Percentiles rank a stretch among this genome's conserved stretches.
phyloP scores from a whole-genome alignment of 257 asterid species.

The Solanum rostratum region DNA sequence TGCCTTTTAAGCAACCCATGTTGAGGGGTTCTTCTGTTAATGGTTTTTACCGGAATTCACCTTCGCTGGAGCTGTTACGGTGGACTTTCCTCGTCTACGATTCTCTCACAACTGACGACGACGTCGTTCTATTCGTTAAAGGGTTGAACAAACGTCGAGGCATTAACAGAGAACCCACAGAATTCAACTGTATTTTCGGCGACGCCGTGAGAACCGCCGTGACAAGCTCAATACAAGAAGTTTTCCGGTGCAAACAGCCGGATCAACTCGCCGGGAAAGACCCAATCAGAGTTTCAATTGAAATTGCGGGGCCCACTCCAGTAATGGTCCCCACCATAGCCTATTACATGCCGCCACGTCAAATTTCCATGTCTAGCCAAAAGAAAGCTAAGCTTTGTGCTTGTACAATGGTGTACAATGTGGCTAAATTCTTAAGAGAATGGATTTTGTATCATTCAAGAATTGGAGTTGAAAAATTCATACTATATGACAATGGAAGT shows the following conservation, averaged over 20 bases:
- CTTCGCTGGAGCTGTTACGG: slow-evolving; percentile 19
- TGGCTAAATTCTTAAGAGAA: slow-evolving; percentile 53
- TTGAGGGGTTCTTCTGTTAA: slow-evolving; percentile 7
- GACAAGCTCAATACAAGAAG: slow-evolving; percentile 63
- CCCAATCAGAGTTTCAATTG: slow-evolving; percentile 34
- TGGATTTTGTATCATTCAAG: slow-evolving; percentile 67
- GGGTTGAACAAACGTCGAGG: slow-evolving; percentile 66
- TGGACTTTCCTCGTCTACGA: slow-evolving; percentile 55
- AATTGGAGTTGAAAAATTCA: slow-evolving; percentile 62
- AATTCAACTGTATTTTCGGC: slow-evolving; percentile 46
- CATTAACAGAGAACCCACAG: slow-evolving; percentile 30
- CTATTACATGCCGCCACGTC: slow-evolving; percentile 45
- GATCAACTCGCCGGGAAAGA: background rate
- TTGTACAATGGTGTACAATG: slow-evolving; percentile 74
- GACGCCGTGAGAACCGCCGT: slow-evolving; percentile 51
- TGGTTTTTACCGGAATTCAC: background rate
- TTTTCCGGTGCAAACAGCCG: slow-evolving; percentile 70
- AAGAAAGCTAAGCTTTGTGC: slow-evolving; percentile 52
- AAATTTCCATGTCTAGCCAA: background rate
- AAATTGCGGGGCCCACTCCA: slow-evolving; percentile 23
- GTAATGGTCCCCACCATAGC: slow-evolving; percentile 53
- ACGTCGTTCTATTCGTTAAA: slow-evolving; percentile 65
- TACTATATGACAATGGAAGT: slow-evolving; percentile 74
- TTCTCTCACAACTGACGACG: slow-evolving; percentile 51
- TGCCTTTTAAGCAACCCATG: slow-evolving; percentile 45